Percentiles rank a stretch among this genome's conserved stretches.
Conservation (phyloP, 1,139 yeast species). For the Fermentozyma sake region DNA sequence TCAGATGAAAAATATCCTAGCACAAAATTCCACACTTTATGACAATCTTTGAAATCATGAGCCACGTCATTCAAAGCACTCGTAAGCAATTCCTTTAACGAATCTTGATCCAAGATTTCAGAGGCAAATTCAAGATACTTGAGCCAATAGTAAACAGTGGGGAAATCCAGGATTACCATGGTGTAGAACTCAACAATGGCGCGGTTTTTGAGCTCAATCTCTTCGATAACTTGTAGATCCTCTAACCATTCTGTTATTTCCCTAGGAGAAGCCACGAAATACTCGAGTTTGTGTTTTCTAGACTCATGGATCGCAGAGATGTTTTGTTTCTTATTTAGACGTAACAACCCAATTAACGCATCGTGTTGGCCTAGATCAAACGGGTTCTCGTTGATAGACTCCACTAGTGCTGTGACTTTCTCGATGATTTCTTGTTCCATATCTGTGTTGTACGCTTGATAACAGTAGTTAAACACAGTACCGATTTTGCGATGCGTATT, state of each 20-base stretch:
- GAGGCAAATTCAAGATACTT: constrained; percentile 10
- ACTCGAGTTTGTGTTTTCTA: constrained; percentile 16
- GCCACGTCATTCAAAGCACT: constrained; percentile 25
- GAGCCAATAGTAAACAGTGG: constrained; percentile 11
- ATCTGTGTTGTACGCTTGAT: too few relatives aligned
- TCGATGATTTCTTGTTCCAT: too few relatives aligned
- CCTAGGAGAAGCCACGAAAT: constrained; percentile 15
- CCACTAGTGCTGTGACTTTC: too few relatives aligned
- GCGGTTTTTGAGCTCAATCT: constrained; percentile 8
- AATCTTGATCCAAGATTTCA: neutral
- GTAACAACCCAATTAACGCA: constrained; percentile 14
- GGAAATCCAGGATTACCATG: constrained; percentile 9
- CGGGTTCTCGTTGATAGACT: too few relatives aligned
- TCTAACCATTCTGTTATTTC: constrained; percentile 27
- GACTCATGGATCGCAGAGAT: constrained; percentile 6
- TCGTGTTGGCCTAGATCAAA: constrained; percentile 15
- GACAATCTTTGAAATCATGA: constrained; percentile 32
- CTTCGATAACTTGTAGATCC: constrained; percentile 17
- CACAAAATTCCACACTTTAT: constrained; percentile 30
- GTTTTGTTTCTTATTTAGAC: constrained; percentile 4
- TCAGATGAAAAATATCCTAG: constrained; percentile 8
- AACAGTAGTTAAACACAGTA: too few relatives aligned
- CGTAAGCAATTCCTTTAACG: constrained; percentile 9
- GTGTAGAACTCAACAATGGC: constrained; percentile 17
- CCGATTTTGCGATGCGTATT: too few relatives aligned